Evolutionary conservation across 805 yeast genomes (phyloP), one percentile per base, ranked within the genome.

Genomic region (Kuraishia molischiana): DNA sequence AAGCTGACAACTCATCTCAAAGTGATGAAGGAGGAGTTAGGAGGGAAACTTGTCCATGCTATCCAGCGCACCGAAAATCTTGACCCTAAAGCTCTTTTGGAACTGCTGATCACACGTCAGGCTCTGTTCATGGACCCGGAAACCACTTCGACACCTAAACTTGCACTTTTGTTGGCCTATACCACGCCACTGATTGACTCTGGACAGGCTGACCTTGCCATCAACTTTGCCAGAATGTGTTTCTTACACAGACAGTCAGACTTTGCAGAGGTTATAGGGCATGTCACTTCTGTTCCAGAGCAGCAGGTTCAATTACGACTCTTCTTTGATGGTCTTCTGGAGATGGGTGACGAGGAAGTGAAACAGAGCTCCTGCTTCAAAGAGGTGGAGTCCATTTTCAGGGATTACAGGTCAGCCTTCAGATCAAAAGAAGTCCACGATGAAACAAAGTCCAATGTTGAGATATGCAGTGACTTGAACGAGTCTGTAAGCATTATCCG

Each of bases 161-260:
- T n/a, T n/a, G n/a, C n/a, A n/a, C n/a, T n/a, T n/a, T n/a, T n/a
- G n/a, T n/a, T n/a, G n/a, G n/a, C n/a, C n/a, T n/a, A n/a, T n/a
- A n/a, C n/a, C n/a, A n/a, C n/a, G n/a, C n/a, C n/a, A n/a, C n/a
- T n/a, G n/a, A n/a, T n/a, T n/a, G n/a, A n/a, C n/a, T n/a, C n/a
- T n/a, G n/a, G n/a, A n/a, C n/a, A n/a, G 21, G 37, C 3, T 6
- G 11, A 29, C n/a, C 32, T 38, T 5, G 19, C 38, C 4, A 14
- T 38, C 9, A 38, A 38, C 30, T 30, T 29, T 13, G 15, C 31
- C 17, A 35, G 37, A 22, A 38, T 35, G 24, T 38, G 35, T 8
- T 29, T 21, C 19, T 4, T 21, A 8, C 31, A 20, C n/a, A 36
- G 33, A 3, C 38, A 35, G 10, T 28, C 32, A 18, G 34, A 35